Evolutionary conservation across 257 asterid species (phyloP), one percentile per base, ranked within the genome.

Genomic region (Nicotiana otophora): DNA sequence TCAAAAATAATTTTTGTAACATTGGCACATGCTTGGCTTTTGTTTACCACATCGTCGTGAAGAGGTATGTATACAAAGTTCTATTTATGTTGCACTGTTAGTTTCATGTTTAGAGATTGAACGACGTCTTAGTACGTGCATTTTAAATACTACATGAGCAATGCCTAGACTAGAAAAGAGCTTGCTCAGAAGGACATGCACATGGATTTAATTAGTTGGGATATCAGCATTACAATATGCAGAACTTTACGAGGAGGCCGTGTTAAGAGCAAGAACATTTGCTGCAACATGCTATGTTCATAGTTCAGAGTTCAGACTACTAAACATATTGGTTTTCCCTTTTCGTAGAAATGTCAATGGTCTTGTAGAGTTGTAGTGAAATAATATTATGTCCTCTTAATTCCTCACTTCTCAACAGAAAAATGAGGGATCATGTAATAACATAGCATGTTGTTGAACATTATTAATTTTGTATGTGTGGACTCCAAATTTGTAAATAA

Each of bases 171-270:
- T 46, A 94, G 97, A 97, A 88, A 89, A 78, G 79, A 86, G 85
- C 91, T 94, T 58, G 90, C 89, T 80, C 90, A 81, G 83, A 96
- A 92, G 88, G 95, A 66, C 83, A 94, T 94, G 99, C 88, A 65
- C 72, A 91, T 91, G 33, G 96, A 94, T 86, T 94, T 63, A 94
- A 67, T 9, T 66, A 7, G 97, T 84, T 94, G 97, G 97, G 91
- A 91, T 60, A 30, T 96, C 98, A 63, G 92, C 97, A 75, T 82
- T 90, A 31, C 46, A 89, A 72, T 93, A 95, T n/a, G 97, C 89
- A 88, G 94, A 23, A 23, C 26, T 23, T 23, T 23, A 93, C 68
- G 84, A 33, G 80, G 93, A 85, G 85, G 84, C 95, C 53, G 90
- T 88, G 63, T 86, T 90, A 84, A 88, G 94, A 86, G 97, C 94